Conservation (phyloP, 2,329 filamentous ascomycete genomes). For the Aspergillus pseudoterreus region DNA sequence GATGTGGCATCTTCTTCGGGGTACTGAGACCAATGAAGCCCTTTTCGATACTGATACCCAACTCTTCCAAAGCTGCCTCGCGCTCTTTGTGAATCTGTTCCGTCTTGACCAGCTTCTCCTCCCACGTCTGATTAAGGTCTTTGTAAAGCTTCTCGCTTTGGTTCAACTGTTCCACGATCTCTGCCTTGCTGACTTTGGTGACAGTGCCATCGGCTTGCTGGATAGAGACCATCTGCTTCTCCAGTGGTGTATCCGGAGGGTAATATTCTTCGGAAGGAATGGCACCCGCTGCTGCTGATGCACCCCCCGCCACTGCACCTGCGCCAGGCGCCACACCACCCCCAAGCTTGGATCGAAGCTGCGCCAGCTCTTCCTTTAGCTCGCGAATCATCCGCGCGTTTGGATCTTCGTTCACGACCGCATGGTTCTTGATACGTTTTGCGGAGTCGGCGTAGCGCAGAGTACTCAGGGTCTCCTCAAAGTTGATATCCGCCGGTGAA, state of each 20-base stretch:
- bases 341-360: constrained; percentile 81
- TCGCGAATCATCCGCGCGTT: constrained; percentile 99
- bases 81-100: constrained; percentile 97
- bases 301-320: constrained; percentile 26
- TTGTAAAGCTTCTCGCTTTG: constrained; percentile 95
- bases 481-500: constrained; percentile 97
- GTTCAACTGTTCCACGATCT: constrained; percentile 92
- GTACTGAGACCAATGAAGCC: constrained; percentile 93
- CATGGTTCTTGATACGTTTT: constrained; percentile 99
- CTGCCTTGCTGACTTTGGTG: constrained; percentile 96
- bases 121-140: constrained; percentile 98
- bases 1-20: constrained; percentile 98
- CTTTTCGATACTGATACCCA: constrained; percentile 98
- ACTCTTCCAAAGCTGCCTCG: constrained; percentile 88
- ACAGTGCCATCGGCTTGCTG: constrained; percentile 77
- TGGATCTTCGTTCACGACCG: constrained; percentile 97
- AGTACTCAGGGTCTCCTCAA: constrained; percentile 94
- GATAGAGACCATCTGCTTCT: constrained; percentile 95
- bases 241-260: constrained; percentile 83
- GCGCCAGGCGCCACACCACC: constrained; percentile 46
- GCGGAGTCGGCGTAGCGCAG: constrained; percentile 95
- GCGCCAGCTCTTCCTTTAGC: constrained; percentile 86
- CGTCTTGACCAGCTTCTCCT: constrained; percentile 90
- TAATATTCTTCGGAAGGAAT: constrained; percentile 75
- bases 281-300: constrained; percentile 44